Base-by-base conservation (phyloP, 2,329 filamentous ascomycete species). In the Monilinia fructigena region DNA sequence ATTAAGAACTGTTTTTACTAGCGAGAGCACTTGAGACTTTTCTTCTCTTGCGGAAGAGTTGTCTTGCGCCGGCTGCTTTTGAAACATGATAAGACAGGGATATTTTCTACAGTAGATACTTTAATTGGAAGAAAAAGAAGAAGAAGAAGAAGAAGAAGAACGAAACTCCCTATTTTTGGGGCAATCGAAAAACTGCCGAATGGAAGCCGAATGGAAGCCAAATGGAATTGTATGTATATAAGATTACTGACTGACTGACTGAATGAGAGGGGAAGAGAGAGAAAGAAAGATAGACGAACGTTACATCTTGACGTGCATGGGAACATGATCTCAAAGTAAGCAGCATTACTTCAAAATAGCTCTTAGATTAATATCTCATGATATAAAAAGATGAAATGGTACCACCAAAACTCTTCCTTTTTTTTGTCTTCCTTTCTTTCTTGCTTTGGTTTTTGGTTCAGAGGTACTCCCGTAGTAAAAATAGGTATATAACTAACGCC, bases 321-420 rank as follows among this genome's bases (percentile, higher is more conserved):
- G 23, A 54, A 63, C 61, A 63, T 63, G 50, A 31, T 42, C 61
- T 63, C 31, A 18, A 63, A 55, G 61, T 40, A 63, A 18, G 40
- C 16, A 45, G 61, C 55, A 47, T 55, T 35, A 55, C 61, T 35
- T 42, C 35, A 63, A 53, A 42, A 28, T 5, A 35, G 31, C 55
- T 48, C 26, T 59, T 47, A 23, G 42, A 48, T 59, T 48, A 42
- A 48, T 23, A 59, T 45, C 40, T 45, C 23, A 56, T 56, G 23
- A 56, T 56, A 40, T 45, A 45, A 45, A 42, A 16, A 42, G 40
- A 42, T 42, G 40, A 35, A 35, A 35, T 35, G 31, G 31, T 35
- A 35, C 7, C 7, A 35, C 31, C 31, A 8, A 35, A 28, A 35
- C 31, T 35, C 31, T 35, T 35, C 5, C 7, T 35, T 35, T 35